Evolutionary conservation across 257 asterid species (phyloP), one percentile per base, ranked within the genome.

Genomic region (Solanum rostratum): DNA sequence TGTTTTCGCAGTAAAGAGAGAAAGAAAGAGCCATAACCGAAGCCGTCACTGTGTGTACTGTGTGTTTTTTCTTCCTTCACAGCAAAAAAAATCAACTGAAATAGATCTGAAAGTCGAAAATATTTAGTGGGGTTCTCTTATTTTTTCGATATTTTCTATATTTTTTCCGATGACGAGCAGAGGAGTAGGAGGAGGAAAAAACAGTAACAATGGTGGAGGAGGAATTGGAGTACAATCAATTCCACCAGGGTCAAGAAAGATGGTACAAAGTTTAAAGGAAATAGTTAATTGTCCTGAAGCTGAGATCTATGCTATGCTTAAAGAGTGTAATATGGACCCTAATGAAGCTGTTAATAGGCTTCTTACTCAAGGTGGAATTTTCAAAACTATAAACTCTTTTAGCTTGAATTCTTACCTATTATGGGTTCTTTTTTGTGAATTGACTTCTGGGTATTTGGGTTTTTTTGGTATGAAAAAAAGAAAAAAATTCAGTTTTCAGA

Each of bases 271-370:
- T 88, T 91, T 95, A 90, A 95, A 93, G 90, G 97, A 95, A 92
- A 92, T 95, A 82, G 97, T 94, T 66, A 93, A 88, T 89, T 92
- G 91, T 81, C 81, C 99, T 12, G 99, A 94, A 49, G 89, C 88
- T 86, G 99, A 95, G 97, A 95, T 95, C 95, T 94, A 95, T 81
- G 95, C 96, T 41, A 88, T 92, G 86, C 97, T 95, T 20, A 92
- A 92, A 88, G 99, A 95, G 7, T 93, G 98, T 86, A 91, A 94
- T 89, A 95, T 94, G 99, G 96, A 95, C 97, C 99, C 98, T 85
- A 91, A 95, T 87, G 97, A 93, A 88, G 93, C 99, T 45, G 95
- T 94, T 15, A 90, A 87, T 89, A 95, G 97, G 70, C 92, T 94
- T 43, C 93, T 93, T 46, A 90, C 93, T 83, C 98, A 92, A 92